Base-by-base conservation (phyloP, 2,329 filamentous ascomycete species). In the Arthrobotrys entomopaga region DNA sequence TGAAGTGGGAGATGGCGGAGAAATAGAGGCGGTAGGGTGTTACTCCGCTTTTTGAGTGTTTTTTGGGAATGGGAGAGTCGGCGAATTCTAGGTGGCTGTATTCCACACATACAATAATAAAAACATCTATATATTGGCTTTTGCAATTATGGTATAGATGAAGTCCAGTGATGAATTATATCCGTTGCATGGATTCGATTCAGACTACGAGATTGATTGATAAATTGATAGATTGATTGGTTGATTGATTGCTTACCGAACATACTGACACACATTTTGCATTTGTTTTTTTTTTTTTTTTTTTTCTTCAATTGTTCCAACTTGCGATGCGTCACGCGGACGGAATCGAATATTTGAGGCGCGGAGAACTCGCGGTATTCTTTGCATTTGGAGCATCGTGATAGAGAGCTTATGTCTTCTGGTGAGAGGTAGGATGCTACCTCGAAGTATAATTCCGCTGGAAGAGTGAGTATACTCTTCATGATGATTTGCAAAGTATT, bases 11-110 rank as follows among this genome's bases (percentile, higher is more conserved):
- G 15, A 57, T 42, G 42, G 42, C 29, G 16, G 53, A 22, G 22
- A 43, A 15, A 15, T 57, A 43, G 16, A 57, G 53, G 26, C 53
- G 53, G 26, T 54, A 40, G 5, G 29, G 29, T 34, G 29, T 34
- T 3, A 34, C 5, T 34, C 6, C 29, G 29, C 29, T 22, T 54
- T 11, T 54, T 54, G 22, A 20, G 38, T 19, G n/a, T 6, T 34
- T 3, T 6, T 34, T 34, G 1, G 48, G n/a, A 16, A 19, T 22
- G 20, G 8, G n/a, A 11, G 52, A 16, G 26, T 53, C 49, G 20
- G 49, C 8, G 22, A 53, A 53, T 20, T 15, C 6, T 4, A 53
- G 20, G 26, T 53, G 22, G 13, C 49, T 53, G 16, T 24, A 5
- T 2, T 46, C 5, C 13, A 16, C n/a, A n/a, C n/a, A n/a, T n/a